These are phyloP conservation scores for Gliomastix tumulicola DNA, from an alignment of 2,329 filamentous ascomycete genomes.

Conservation along the genomic window DNA sequence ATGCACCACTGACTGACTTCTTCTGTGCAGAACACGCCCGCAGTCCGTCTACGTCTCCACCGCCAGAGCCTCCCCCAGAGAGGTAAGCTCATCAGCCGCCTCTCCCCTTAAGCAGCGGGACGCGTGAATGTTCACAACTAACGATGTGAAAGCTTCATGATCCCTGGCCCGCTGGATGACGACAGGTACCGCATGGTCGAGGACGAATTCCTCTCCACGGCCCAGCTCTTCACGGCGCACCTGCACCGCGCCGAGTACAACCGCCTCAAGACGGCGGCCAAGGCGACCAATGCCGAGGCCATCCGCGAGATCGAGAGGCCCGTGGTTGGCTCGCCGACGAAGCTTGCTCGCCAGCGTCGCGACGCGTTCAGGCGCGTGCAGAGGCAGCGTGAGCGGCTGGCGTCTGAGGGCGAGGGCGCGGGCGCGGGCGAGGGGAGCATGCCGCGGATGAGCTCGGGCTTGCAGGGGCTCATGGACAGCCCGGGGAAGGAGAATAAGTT, in stretches of 20 bases:
- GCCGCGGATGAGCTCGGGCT: conserved; percentile 20
- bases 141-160: conserved; percentile 67
- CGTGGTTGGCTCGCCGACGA: conserved; percentile 30
- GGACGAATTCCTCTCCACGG: conserved; percentile 65
- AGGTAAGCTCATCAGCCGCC: conserved; percentile 21
- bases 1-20: not conserved
- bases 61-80: conserved; percentile 38
- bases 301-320: conserved; percentile 46
- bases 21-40: conserved; percentile 8
- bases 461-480: conserved; percentile 36
- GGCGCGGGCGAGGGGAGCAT: conserved; percentile 4
- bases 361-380: conserved; percentile 9
- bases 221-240: conserved; percentile 64
- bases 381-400: conserved; percentile 16
- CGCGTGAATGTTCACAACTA: too few species aligned
- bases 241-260: conserved; percentile 73
- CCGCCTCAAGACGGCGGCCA: conserved; percentile 53
- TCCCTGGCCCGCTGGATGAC: conserved; percentile 56
- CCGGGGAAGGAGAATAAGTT: conserved; percentile 19
- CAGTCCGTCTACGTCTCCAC: conserved; percentile 44
- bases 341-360: conserved; percentile 12
- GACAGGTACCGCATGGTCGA: conserved; percentile 78
- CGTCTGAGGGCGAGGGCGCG: not conserved
- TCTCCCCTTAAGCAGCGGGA: too few species aligned
- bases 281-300: conserved; percentile 43